Conservation (phyloP, 805 yeast species). For the Wickerhamiella shivajii region DNA sequence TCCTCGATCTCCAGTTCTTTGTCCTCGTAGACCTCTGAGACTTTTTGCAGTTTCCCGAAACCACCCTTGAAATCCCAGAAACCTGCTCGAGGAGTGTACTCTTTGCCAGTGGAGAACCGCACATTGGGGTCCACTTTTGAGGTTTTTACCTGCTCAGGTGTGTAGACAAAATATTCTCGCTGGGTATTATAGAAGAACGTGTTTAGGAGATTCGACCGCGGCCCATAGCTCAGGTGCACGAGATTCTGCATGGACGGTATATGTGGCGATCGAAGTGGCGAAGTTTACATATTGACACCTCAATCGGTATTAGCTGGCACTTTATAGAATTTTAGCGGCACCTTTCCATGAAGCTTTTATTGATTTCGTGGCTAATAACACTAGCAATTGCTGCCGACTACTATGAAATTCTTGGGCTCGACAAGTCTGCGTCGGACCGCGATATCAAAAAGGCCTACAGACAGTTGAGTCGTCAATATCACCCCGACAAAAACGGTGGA, state of each 20-base stretch:
- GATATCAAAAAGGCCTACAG: constrained; percentile 81
- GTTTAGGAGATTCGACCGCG: constrained; percentile 54
- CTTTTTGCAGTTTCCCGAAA: constrained; percentile 33
- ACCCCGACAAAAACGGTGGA: constrained; percentile 80
- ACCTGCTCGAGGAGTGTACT: constrained; percentile 69
- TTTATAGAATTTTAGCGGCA: too few species aligned
- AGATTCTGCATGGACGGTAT: constrained; percentile 46
- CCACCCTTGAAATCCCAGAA: constrained; percentile 76
- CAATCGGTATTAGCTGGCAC: too few species aligned
- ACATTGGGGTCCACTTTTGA: constrained; percentile 33
- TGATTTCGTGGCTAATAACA: constrained; percentile 7
- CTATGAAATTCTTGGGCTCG: constrained; percentile 51
- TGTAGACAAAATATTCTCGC: constrained; percentile 49
- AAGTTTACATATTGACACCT: neutral
- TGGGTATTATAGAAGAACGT: constrained; percentile 75
- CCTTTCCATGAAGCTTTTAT: constrained; percentile 3
- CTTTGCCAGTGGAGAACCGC: constrained; percentile 33
- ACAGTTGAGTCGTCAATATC: constrained; percentile 66
- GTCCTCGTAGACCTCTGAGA: constrained; percentile 12
- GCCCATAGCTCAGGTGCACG: constrained; percentile 59
- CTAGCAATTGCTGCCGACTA: constrained; percentile 29
- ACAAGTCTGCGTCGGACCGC: constrained; percentile 53
- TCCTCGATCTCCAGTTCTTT: constrained; percentile 5
- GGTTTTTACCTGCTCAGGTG: constrained; percentile 15
- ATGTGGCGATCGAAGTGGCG: neutral